Evolutionary conservation across 1,139 yeast species (phyloP), one percentile per base, ranked within the genome.

Genomic region (Candida sojae): DNA sequence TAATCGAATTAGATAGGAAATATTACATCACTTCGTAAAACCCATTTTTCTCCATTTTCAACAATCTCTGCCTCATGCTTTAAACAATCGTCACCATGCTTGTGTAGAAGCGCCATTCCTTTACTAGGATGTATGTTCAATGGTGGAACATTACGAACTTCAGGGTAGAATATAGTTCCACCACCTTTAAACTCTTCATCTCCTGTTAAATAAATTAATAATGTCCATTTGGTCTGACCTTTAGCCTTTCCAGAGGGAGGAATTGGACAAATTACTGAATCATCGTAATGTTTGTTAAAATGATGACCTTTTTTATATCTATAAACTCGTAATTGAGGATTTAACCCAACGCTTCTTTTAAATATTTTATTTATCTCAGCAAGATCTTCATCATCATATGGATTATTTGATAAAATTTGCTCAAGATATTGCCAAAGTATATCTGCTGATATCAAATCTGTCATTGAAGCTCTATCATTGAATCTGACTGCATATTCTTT

Each of bases 21-120:
- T 6, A 79, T 78, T 32, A 84, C 78, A 59, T 84, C 89, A 54
- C 85, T 81, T 57, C 89, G 64, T 11, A 84, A 63, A 0, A 84
- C 83, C 89, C 88, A 84, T 58, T 84, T 84, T 39, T 66, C 79
- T 0, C 89, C 89, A 4, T 56, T 62, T 13, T 59, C 64, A 0
- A 84, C 87, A 47, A 72, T 54, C 52, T 78, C 79, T 2, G 82
- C 88, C 57, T 83, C 88, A 55, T 84, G 89, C 46, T 74, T 61
- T 54, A 84, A 60, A 58, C 89, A 84, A 55, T 83, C 86, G 49
- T 80, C 84, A 0, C 88, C 88, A 58, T 84, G 89, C 53, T 82
- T 82, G 57, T 84, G 89, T 44, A 84, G 63, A 40, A 84, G 67
- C 0, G 86, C 85, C 78, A 79, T 72, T 0, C 88, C 89, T 53